Base-by-base conservation (phyloP, 208 protist genomes). In the Herpetomonas tarakana region DNA sequence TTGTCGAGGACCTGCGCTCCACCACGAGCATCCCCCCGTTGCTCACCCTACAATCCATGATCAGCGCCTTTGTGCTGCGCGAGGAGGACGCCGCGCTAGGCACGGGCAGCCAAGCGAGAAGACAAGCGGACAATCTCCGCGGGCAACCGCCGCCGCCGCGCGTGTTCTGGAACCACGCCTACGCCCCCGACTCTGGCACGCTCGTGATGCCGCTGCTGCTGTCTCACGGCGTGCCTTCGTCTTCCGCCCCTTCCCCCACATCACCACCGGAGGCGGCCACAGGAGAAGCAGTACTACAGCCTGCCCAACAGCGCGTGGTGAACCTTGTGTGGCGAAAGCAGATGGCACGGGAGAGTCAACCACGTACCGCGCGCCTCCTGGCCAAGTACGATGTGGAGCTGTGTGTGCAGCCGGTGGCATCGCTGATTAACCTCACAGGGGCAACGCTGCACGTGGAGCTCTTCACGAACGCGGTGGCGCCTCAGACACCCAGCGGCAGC, bases 371-470 rank as follows among this genome's bases (percentile, higher is more conserved):
- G 41, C 53, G 38, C 19, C 54, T 73, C 9, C 50, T 76, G 24
- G 56, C 61, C 2, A 66, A 68, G 26, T 77, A 72, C 60, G 76
- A 82, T 21, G 65, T 82, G 16, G 39, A 58, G 29, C 21, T 76
- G n/a, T 29, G 52, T 27, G 11, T 82, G 19, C 61, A 56, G 21
- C 76, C 76, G 9, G 26, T 74, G 7, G 31, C 64, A 1, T 61
- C 66, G 38, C 39, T 82, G 14, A 19, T 77, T 16, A 82, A 82
- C 62, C 29, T 64, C 52, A 74, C 63, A 18, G 76, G 70, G 0
- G 30, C 31, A 0, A 50, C 24, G 2, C 56, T 77, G n/a, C 53
- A 60, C 0, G 45, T 74, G 18, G 31, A 58, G 24, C 45, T 68
- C 9, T 16, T 56, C 24, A n/a, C n/a, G n/a, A 4, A 18, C 31